Evolutionary conservation across 2,329 filamentous ascomycete genomes (phyloP).

Genomic region (Ceratocystis alfenasii): DNA sequence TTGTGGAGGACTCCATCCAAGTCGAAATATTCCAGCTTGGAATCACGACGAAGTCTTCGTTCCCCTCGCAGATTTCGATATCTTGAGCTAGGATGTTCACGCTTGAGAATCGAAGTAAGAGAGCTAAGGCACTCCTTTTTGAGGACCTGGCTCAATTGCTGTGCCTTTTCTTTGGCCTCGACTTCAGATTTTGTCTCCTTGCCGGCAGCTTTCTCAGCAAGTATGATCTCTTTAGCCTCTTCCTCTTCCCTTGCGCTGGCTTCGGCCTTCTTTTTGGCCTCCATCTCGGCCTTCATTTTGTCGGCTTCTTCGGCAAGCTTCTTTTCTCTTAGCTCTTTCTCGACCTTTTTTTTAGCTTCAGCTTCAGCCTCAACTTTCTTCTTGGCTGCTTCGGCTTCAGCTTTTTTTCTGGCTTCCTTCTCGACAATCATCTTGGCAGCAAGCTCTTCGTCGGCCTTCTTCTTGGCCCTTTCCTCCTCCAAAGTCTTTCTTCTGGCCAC

Average conservation of each 20-base stretch:
- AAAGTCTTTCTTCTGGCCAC: neutral
- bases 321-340: neutral
- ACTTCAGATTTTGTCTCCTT: neutral
- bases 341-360: neutral
- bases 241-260: neutral
- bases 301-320: neutral
- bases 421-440: neutral
- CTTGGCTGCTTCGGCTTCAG: neutral
- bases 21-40: neutral
- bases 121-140: neutral
- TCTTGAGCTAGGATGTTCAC: slow-evolving; percentile 1
- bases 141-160: neutral
- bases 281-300: neutral
- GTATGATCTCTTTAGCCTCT: neutral
- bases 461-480: neutral
- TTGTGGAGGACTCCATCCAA: neutral
- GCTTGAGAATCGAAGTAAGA: neutral
- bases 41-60: neutral
- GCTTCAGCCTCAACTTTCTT: neutral
- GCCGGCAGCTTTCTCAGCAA: neutral
- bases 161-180: neutral
- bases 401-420: neutral
- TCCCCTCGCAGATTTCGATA: slow-evolving; percentile 1
- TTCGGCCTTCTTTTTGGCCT: neutral
- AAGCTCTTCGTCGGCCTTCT: neutral